A percentile compares a stretch with the other conserved stretches of the same genome.
Evolutionary conservation across 148 eudicot species (phyloP).

Genomic region (Arctostaphylos glauca): DNA sequence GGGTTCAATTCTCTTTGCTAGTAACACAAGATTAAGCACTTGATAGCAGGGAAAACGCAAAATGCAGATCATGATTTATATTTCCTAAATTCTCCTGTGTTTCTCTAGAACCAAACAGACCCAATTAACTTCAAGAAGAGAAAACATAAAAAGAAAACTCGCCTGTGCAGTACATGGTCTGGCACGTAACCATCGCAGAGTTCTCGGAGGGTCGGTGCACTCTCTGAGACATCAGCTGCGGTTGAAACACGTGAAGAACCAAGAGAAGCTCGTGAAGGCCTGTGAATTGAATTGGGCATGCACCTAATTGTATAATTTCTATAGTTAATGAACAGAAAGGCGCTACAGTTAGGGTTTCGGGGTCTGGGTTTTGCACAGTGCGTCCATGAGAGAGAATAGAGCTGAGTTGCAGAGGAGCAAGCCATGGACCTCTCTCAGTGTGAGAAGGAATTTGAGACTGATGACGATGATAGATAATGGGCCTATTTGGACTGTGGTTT

Average conservation of each 20-base stretch:
- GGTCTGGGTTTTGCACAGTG: neutral
- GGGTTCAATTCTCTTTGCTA: neutral
- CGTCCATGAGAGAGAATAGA: constrained; percentile 17
- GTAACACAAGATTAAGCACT: neutral
- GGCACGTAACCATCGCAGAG: constrained; percentile 76
- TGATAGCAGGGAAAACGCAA: neutral
- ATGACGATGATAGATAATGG: neutral
- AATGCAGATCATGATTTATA: neutral
- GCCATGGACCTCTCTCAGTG: constrained; percentile 11
- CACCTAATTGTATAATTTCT: neutral
- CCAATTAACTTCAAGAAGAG: neutral
- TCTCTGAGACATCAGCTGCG: constrained; percentile 16
- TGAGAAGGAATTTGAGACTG: neutral
- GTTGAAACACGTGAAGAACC: constrained; percentile 5
- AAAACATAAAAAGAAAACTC: neutral
- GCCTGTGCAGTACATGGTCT: constrained; percentile 65
- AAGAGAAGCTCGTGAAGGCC: constrained; percentile 22
- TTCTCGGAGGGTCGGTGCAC: constrained; percentile 48
- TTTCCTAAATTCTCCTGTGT: neutral
- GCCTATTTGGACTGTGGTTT: too few relatives aligned
- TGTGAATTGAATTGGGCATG: neutral
- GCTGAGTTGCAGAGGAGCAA: constrained; percentile 16
- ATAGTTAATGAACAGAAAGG: constrained; percentile 1
- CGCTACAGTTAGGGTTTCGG: neutral
- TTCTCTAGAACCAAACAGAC: constrained; percentile 14